Conservation (phyloP, 345 rosid species). For the Sisymbrium altissimum region DNA sequence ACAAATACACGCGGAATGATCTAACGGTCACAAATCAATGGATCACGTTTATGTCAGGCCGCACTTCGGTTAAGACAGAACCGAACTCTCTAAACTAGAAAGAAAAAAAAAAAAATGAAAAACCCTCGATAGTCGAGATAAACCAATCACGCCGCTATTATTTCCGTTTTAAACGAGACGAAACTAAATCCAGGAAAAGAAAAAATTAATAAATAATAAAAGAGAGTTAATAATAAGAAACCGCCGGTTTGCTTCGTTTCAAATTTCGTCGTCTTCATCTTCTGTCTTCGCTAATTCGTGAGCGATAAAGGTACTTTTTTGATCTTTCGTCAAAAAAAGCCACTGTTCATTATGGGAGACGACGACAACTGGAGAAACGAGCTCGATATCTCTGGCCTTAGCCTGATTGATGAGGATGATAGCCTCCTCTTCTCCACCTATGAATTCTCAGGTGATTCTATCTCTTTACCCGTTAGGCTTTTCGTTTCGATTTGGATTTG, state of each 20-base stretch:
- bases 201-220: background rate
- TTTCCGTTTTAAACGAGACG: background rate
- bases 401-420: constrained; percentile 91
- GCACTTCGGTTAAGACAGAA: background rate
- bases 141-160: background rate
- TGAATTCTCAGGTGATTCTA: constrained; percentile 38
- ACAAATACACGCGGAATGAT: background rate
- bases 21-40: constrained; percentile 18
- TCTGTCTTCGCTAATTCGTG: background rate
- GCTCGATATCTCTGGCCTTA: constrained; percentile 43
- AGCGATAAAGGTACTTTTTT: background rate
- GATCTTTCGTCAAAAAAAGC: background rate
- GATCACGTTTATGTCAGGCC: background rate
- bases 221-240: constrained; percentile 22
- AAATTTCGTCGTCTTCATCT: constrained; percentile 25
- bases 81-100: background rate
- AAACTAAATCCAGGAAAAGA: background rate
- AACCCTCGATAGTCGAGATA: background rate
- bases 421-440: constrained; percentile 53
- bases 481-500: background rate
- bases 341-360: constrained; percentile 48
- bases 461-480: background rate
- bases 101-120: background rate
- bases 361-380: constrained; percentile 32
- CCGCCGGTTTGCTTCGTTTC: constrained; percentile 60